Evolutionary conservation across 1,139 yeast genomes (phyloP).

Genomic region (Blastobotrys serpentis): DNA sequence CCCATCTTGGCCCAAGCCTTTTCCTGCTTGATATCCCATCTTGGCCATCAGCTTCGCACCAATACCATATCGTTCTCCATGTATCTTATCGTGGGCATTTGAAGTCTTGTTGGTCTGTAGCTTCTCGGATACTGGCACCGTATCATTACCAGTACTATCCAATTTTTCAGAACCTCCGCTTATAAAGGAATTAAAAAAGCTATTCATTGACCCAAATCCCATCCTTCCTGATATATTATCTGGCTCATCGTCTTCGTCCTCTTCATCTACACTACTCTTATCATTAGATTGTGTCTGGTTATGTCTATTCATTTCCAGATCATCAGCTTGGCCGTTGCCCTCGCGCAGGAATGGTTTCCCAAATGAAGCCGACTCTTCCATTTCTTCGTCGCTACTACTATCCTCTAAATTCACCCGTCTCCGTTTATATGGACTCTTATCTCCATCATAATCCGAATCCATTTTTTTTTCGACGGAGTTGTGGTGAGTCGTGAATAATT

Average conservation of each 20-base stretch:
- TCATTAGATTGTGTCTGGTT: too few relatives aligned
- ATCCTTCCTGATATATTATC: neutral
- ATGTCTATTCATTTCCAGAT: too few relatives aligned
- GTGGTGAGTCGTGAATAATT: neutral
- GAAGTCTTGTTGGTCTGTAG: neutral
- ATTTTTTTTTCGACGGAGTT: neutral
- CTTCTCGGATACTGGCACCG: neutral
- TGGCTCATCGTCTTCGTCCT: neutral
- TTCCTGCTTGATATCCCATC: conserved; percentile 87
- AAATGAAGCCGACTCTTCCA: neutral
- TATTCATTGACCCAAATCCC: neutral
- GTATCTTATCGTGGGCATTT: conserved; percentile 12
- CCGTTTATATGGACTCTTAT: conserved; percentile 1
- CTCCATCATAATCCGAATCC: neutral
- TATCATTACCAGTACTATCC: neutral
- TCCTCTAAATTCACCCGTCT: neutral
- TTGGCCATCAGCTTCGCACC: conserved; percentile 77
- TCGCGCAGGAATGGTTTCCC: too few relatives aligned
- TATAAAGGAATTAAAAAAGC: conserved; percentile 2
- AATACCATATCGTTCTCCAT: conserved; percentile 58
- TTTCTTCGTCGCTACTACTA: conserved; percentile 1
- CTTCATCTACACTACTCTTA: too few relatives aligned
- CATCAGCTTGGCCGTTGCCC: too few relatives aligned
- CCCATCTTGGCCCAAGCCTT: conserved; percentile 71
- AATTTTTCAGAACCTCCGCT: conserved; percentile 6